These are phyloP conservation scores for Thelonectria discophora DNA, from an alignment of 2,329 filamentous ascomycete species.

Conservation along the genomic window DNA sequence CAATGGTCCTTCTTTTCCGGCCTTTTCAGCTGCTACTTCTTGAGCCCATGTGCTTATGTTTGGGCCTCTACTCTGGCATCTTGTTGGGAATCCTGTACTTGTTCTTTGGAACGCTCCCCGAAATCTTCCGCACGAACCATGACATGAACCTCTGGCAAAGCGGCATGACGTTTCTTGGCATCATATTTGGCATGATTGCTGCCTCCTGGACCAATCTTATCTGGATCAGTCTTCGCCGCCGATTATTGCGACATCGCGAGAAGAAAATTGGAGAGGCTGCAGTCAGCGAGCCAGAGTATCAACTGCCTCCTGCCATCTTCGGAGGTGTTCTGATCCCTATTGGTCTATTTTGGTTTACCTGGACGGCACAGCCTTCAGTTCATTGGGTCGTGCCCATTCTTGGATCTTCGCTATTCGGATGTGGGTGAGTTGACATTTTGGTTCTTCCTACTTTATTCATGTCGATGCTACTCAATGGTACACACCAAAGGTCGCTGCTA, in stretches of 20 bases:
- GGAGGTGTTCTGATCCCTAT: background rate
- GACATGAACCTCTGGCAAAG: conserved; percentile 73
- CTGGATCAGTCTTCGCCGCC: conserved; percentile 24
- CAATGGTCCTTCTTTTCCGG: conserved; percentile 57
- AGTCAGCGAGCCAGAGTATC: conserved; percentile 16
- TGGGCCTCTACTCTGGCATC: conserved; percentile 83
- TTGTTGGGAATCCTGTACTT: conserved; percentile 83
- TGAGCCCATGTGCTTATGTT: conserved; percentile 81
- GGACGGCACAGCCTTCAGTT: background rate
- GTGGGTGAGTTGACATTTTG: background rate
- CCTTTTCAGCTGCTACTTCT: conserved; percentile 78
- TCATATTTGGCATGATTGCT: conserved; percentile 19
- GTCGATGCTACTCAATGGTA: too few species aligned
- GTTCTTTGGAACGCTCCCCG: conserved; percentile 83
- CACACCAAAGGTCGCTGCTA: too few species aligned
- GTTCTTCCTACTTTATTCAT: background rate
- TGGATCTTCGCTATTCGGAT: conserved; percentile 30
- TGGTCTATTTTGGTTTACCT: background rate
- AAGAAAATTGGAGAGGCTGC: conserved; percentile 20
- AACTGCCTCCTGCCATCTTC: background rate
- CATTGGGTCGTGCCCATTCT: background rate
- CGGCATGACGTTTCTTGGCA: conserved; percentile 28
- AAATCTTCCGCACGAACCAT: conserved; percentile 79
- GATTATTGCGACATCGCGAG: conserved; percentile 11
- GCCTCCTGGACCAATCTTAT: conserved; percentile 23